Percentiles rank a stretch among this genome's conserved stretches.
Conservation (phyloP, 2,329 filamentous ascomycete genomes). For the Elsinoe australis region DNA sequence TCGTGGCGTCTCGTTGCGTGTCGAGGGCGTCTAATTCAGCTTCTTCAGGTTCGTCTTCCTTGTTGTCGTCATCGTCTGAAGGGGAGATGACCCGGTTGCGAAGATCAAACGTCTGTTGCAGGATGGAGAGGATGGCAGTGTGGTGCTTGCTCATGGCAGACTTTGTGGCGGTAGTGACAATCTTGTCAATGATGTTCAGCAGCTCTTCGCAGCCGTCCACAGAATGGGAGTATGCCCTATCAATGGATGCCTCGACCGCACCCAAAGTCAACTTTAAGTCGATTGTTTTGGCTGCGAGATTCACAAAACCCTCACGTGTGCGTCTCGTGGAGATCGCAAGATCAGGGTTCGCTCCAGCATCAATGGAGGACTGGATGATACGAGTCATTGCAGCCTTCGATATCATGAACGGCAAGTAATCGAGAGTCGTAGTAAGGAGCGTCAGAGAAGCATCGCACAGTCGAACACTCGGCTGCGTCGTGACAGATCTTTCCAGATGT, state of each 20-base stretch:
- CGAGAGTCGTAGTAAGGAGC: constrained; percentile 69
- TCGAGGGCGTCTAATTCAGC: constrained; percentile 24
- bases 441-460: constrained; percentile 78
- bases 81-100: constrained; percentile 48
- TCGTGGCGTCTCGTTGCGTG: constrained; percentile 53
- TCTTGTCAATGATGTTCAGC: constrained; percentile 59
- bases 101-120: constrained; percentile 56
- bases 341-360: constrained; percentile 47
- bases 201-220: constrained; percentile 56
- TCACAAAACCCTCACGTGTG: constrained; percentile 60
- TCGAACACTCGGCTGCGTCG: constrained; percentile 47
- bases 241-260: constrained; percentile 67
- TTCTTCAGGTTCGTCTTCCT: constrained; percentile 54
- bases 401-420: constrained; percentile 84
- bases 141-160: constrained; percentile 69
- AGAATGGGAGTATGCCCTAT: constrained; percentile 45
- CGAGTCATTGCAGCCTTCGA: constrained; percentile 65
- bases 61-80: constrained; percentile 32
- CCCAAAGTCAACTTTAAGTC: constrained; percentile 68
- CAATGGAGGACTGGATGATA: constrained; percentile 63
- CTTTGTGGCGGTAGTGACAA: constrained; percentile 73
- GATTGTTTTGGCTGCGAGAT: constrained; percentile 67
- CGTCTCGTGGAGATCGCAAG: constrained; percentile 30
- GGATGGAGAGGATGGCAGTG: constrained; percentile 54
- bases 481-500: constrained; percentile 60